phyloP scores from a whole-genome alignment of 192 early-diverging fungal genomes.

The Gaertneriomyces semiglobifer region DNA sequence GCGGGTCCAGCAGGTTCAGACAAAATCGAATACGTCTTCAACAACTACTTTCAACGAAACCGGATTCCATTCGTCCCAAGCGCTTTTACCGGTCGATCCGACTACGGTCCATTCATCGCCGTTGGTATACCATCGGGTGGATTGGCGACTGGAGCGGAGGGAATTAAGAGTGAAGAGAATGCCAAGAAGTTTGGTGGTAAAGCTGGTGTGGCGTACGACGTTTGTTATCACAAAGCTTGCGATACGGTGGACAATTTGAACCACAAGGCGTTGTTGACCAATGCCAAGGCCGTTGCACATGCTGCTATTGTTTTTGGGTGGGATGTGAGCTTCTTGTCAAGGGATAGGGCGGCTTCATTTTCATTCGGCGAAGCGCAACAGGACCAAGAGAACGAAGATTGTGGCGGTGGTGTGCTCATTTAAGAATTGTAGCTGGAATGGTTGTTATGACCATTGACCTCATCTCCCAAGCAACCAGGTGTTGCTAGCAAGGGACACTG shows the following conservation, averaged over 20 bases:
- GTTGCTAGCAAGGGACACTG: too few relatives aligned
- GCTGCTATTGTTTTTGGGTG: neutral
- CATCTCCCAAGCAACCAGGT: too few relatives aligned
- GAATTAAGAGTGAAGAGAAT: constrained; percentile 35
- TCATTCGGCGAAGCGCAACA: too few relatives aligned
- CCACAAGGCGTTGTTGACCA: constrained; percentile 5
- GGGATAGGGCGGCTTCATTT: too few relatives aligned
- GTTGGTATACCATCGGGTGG: constrained; percentile 38
- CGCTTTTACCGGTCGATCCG: constrained; percentile 37
- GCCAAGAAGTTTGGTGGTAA: constrained; percentile 34
- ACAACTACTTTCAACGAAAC: constrained; percentile 20
- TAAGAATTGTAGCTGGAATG: too few relatives aligned
- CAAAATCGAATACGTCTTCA: constrained; percentile 33
- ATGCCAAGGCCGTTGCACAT: constrained; percentile 1
- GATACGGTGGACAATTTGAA: constrained; percentile 32
- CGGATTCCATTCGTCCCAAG: constrained; percentile 18
- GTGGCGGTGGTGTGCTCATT: too few relatives aligned
- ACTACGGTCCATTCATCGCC: constrained; percentile 38
- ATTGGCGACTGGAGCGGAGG: constrained; percentile 39
- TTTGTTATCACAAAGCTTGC: constrained; percentile 43
- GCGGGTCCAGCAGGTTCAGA: neutral
- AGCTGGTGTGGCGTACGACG: constrained; percentile 36
- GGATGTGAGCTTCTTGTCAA: neutral
- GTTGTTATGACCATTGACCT: too few relatives aligned
- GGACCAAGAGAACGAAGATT: too few relatives aligned